Base-by-base conservation (phyloP, 1,284 basidiomycete genomes). In the Meira nashicola region DNA sequence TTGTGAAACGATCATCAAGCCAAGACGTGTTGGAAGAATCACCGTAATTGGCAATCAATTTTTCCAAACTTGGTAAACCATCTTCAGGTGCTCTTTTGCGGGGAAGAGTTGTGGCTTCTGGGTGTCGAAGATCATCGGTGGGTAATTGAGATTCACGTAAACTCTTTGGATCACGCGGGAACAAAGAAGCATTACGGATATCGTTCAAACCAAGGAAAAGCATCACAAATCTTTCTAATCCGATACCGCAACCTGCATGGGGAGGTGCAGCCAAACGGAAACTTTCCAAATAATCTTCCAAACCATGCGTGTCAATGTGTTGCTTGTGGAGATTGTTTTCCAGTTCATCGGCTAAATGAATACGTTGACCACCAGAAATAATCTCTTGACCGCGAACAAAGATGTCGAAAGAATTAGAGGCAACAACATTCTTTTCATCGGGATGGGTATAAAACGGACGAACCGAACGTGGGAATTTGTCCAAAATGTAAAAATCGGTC, bases 381-480 rank as follows among this genome's bases (percentile, higher is more conserved):
- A 78, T 77, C 63, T 78, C 75, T 60, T 76, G 73, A 54, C 76
- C 76, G 2, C 76, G 70, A 57, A 72, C 63, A 57, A 74, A 74
- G 50, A 76, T 74, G 55, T 76, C 73, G 40, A 76, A 76, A 57
- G 70, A 71, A 66, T 76, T 76, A 55, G 71, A 74, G 28, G 64
- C 64, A 49, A 66, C 66, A 50, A 63, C 39, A 33, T 74, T 63
- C 33, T 71, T 59, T 41, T 60, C 57, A 92, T 97, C 82, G n/a
- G 67, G 68, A 64, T 73, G 63, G 37, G 74, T 65, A 59, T 98
- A 98, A 83, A 98, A 98, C 2, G 95, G 94, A 63, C 94, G 88
- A 58, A 95, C 85, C 33, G 84, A 88, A 77, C 92, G 83, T 25
- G 77, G 76, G 61, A 78, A 78, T 58, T 78, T 78, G 65, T 78